These are phyloP conservation scores for Aspergillus costaricaensis DNA, from an alignment of 2,329 filamentous ascomycete genomes.

Conservation along the genomic window DNA sequence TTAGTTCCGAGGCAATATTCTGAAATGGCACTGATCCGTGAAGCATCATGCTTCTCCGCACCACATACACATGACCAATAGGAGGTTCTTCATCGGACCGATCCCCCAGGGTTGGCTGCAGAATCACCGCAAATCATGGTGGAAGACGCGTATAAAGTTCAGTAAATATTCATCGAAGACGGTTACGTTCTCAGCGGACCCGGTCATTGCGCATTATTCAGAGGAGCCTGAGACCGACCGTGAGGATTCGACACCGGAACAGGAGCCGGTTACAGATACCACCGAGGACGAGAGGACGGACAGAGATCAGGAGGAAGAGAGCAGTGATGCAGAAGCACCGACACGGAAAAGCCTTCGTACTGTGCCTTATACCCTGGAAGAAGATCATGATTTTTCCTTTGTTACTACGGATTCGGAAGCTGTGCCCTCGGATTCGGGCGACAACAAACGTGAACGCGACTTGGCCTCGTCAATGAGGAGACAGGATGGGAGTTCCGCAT, in stretches of 20 bases:
- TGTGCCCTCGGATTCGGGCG: constrained; percentile 14
- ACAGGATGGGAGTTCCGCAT: constrained; percentile 29
- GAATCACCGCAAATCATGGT: constrained; percentile 65
- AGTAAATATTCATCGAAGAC: constrained; percentile 50
- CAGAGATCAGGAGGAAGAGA: constrained; percentile 16
- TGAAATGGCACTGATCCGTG: constrained; percentile 10
- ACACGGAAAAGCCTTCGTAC: constrained; percentile 21
- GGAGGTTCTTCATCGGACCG: constrained; percentile 66
- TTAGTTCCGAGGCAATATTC: not conserved
- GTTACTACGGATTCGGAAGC: constrained; percentile 1
- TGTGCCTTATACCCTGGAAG: constrained; percentile 26
- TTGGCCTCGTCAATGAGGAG: constrained; percentile 13
- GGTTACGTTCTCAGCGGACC: constrained; percentile 56
- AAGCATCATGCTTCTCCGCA: constrained; percentile 63
- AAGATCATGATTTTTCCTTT: constrained; percentile 15
- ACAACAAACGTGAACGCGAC: constrained; percentile 5
- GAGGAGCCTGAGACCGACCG: constrained; percentile 20
- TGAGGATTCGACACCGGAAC: not conserved
- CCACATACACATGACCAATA: constrained; percentile 63
- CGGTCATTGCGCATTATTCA: constrained; percentile 44
- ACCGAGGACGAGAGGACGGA: constrained; percentile 21
- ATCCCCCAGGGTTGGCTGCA: constrained; percentile 67
- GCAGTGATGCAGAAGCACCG: constrained; percentile 8
- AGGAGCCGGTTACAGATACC: constrained; percentile 23
- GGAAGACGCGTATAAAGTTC: constrained; percentile 49